Evolutionary conservation across 2,329 filamentous ascomycete genomes (phyloP), one percentile per base, ranked within the genome.

Genomic region (Mycocentrospora acerina): DNA sequence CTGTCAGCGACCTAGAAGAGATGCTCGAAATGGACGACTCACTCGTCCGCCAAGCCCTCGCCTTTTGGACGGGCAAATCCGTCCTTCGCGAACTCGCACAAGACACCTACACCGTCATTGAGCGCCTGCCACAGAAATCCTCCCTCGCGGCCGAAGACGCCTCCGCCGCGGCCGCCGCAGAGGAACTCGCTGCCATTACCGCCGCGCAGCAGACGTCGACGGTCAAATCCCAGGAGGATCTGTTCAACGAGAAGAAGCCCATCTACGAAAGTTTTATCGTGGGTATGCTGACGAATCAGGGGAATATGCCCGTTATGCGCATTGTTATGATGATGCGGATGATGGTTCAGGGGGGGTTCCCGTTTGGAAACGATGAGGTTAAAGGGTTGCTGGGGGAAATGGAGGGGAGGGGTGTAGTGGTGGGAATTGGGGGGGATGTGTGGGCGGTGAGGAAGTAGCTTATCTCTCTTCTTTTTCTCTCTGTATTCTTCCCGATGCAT

Each of bases 291-390:
- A 96, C 89, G 46, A 96, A 96, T 66, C 86, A 89, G 55, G 85
- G 85, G 13, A 81, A 85, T 18, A 93, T 96, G 87, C 84, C 87
- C 34, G 72, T 90, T 42, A 76, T 76, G 38, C 81, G 90, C 62
- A 94, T 98, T 50, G 78, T 83, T 7, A 95, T 90, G 85, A 96
- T 97, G 88, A 78, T 98, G 76, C 89, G 88, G 69, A 91, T 97
- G 78, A 79, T 91, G 42, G 82, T 96, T 35, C 81, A 87, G 0
- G 89, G 89, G 10, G 90, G 90, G 2, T 96, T 95, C 62, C 81
- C 88, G 0, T 95, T 89, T 78, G 88, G 85, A 46, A 88, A 88
- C 58, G 90, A 95, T 62, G 90, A 97, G 69, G 70, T 97, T 46
- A 81, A 83, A 56, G 86, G 86, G 64, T 86, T 96, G 62, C 69